Base-by-base conservation (phyloP, 2,329 filamentous ascomycete genomes). In the Xylaria multiplex region DNA sequence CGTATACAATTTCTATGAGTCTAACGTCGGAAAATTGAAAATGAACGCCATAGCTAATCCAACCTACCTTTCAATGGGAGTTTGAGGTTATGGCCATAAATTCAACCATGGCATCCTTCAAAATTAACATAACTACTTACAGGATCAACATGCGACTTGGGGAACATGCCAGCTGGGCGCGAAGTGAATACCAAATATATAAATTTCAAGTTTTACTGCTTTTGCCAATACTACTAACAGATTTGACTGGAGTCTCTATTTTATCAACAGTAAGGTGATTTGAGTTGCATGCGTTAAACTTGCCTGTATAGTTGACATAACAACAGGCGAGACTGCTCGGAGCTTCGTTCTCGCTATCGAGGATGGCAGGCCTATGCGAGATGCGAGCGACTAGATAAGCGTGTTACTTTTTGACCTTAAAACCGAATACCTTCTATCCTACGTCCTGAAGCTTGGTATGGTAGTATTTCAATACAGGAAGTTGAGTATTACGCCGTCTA, bases 331-430 rank as follows among this genome's bases (percentile, higher is more conserved):
- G 37, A 46, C 48, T 66, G 3, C 69, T 70, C n/a, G 59, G 37
- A 59, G 59, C 69, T 16, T 69, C 67, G 5, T 70, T 70, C 53
- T 63, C 64, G 11, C 8, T 43, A 9, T 30, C 22, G 13, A 48
- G 22, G 32, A n/a, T 14, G 19, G 40, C 11, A 35, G n/a, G 19
- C 8, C 40, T 16, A n/a, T n/a, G n/a, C n/a, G n/a, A n/a, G n/a
- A 59, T 19, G 35, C 40, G 60, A 64, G 22, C 37, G 19, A 35
- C n/a, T 45, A 16, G 53, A 53, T 27, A 52, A 49, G 14, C 40
- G 61, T 32, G n/a, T 45, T 45, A 35, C 49, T 62, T 48, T 7
- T 37, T 43, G 24, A 37, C 22, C 37, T 42, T 64, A 43, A 56
- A 13, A 48, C 46, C 16, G 13, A 4, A 49, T 40, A 54, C 30